Conservation (phyloP, 768 basidiomycete genomes). For the Kockovaella imperatae region DNA sequence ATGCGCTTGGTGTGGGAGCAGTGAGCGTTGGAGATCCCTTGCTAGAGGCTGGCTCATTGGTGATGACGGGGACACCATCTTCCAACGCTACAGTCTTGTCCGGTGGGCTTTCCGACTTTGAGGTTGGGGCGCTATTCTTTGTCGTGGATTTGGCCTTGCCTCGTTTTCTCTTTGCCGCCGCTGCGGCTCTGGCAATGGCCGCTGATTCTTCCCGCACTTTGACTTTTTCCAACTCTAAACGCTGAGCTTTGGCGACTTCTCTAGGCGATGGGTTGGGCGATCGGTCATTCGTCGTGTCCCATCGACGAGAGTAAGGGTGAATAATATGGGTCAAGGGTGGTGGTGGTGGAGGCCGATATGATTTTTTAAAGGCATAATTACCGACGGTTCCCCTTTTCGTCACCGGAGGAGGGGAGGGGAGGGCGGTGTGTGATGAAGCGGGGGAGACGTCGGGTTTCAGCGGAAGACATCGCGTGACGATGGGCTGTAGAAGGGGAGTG, state of each 20-base stretch:
- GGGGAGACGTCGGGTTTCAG: no score
- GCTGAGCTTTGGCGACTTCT: slow-evolving; percentile 2
- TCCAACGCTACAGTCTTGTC: no score
- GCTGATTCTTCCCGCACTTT: slow-evolving; percentile 1
- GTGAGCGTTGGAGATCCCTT: background rate
- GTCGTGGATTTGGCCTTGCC: background rate
- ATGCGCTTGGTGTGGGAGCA: no score
- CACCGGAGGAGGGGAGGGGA: background rate
- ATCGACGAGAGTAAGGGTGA: slow-evolving; percentile 2
- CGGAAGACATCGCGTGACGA: slow-evolving; percentile 13
- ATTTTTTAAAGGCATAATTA: background rate
- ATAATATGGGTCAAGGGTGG: background rate
- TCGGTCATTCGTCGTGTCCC: slow-evolving; percentile 1
- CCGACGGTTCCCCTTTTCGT: background rate
- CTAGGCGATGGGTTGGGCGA: slow-evolving; percentile 3
- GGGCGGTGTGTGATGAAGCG: background rate
- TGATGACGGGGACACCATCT: background rate
- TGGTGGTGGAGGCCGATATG: no score
- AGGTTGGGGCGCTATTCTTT: background rate
- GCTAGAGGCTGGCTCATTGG: background rate
- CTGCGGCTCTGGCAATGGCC: slow-evolving; percentile 1
- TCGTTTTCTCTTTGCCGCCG: slow-evolving; percentile 1
- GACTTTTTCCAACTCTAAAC: background rate
- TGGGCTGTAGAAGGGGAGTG: slow-evolving; percentile 16
- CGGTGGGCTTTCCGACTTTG: background rate